phyloP scores from a whole-genome alignment of 2,329 filamentous ascomycete species.

The Ophiosphaerella narmari region DNA sequence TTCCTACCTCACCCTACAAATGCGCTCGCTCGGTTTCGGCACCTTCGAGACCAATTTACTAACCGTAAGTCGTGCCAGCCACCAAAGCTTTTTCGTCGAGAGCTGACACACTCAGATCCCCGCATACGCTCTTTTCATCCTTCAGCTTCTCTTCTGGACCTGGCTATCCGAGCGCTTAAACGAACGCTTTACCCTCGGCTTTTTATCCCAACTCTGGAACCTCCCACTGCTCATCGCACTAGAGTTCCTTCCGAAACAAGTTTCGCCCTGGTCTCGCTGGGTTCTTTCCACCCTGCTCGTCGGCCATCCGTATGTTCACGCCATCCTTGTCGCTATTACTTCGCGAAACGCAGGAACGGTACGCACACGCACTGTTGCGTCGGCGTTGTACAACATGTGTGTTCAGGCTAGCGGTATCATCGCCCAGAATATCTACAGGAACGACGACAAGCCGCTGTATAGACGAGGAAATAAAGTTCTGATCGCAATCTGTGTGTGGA shows the following conservation, averaged over 20 bases:
- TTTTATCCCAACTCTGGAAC: slow-evolving; percentile 47
- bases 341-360: slow-evolving; percentile 51
- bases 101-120: slow-evolving; percentile 40
- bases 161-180: slow-evolving; percentile 57
- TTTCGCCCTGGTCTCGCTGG: slow-evolving; percentile 47
- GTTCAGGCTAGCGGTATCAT: slow-evolving; percentile 41
- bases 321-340: slow-evolving; percentile 51
- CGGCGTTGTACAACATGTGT: slow-evolving; percentile 51
- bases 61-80: slow-evolving; percentile 23
- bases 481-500: slow-evolving; percentile 56
- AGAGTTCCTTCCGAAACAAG: slow-evolving; percentile 32
- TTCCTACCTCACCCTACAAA: slow-evolving; percentile 44
- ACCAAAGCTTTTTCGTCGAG: too few relatives aligned
- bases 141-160: slow-evolving; percentile 57
- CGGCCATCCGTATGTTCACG: slow-evolving; percentile 51
- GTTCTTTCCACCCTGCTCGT: slow-evolving; percentile 47
- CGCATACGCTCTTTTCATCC: slow-evolving; percentile 53
- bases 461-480: slow-evolving; percentile 59
- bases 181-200: slow-evolving; percentile 55
- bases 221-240: slow-evolving; percentile 47
- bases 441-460: slow-evolving; percentile 58
- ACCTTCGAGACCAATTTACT: slow-evolving; percentile 47
- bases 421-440: slow-evolving; percentile 56
- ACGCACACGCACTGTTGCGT: slow-evolving; percentile 50
- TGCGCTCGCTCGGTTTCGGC: slow-evolving; percentile 40